phyloP scores from a whole-genome alignment of 2,329 filamentous ascomycete species.

The Diaporthe caulivora region DNA sequence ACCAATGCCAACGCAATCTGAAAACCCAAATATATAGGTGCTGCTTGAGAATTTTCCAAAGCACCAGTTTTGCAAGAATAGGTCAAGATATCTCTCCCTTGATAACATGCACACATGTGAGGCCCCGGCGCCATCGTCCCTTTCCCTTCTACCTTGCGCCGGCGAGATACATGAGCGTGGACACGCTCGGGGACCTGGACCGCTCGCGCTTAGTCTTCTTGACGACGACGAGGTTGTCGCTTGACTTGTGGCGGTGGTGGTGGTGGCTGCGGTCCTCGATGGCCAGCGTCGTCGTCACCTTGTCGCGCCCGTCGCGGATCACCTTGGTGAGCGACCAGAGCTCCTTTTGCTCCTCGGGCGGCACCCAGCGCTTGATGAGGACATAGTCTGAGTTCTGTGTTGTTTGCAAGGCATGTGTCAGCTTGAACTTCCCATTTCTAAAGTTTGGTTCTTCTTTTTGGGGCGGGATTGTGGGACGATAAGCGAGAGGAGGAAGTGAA shows the following conservation, averaged over 20 bases:
- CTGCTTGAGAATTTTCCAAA: background rate
- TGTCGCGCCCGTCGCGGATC: constrained; percentile 67
- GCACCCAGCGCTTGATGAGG: constrained; percentile 80
- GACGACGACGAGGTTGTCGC: constrained; percentile 67
- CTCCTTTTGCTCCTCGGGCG: constrained; percentile 77
- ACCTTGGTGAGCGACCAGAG: constrained; percentile 79
- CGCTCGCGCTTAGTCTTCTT: constrained; percentile 69
- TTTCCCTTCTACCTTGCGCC: constrained; percentile 47
- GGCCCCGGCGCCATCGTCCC: background rate
- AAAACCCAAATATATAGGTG: background rate
- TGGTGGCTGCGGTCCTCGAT: constrained; percentile 59
- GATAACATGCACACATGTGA: too few relatives aligned
- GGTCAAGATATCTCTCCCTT: background rate
- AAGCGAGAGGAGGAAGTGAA: background rate
- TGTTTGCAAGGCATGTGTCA: constrained; percentile 36
- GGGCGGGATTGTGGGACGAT: constrained; percentile 3
- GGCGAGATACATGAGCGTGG: constrained; percentile 66
- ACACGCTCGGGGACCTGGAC: constrained; percentile 67
- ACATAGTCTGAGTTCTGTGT: constrained; percentile 76
- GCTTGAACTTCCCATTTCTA: background rate
- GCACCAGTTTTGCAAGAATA: constrained; percentile 6
- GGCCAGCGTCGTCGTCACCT: constrained; percentile 52
- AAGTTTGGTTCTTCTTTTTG: constrained; percentile 44
- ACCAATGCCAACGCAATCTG: background rate
- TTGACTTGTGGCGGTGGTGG: constrained; percentile 47